Evolutionary conservation across 441 rosid species (phyloP), one percentile per base, ranked within the genome.

Genomic region (Viola pubescens): DNA sequence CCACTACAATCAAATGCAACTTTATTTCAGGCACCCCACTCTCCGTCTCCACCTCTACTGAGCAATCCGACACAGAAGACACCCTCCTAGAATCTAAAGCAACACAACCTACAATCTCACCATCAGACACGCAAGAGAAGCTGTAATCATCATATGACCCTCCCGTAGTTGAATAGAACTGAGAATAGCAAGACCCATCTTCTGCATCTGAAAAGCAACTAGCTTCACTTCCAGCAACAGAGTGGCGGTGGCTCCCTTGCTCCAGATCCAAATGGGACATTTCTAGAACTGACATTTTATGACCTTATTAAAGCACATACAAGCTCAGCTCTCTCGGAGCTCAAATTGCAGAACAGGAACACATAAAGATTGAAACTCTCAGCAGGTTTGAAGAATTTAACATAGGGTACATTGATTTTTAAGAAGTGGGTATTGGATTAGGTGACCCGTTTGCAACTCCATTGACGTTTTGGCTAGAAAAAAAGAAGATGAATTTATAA

Each of bases 121-220:
- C 49, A 70, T 77, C 76, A 52, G 73, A 75, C 40, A 67, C 79
- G 69, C 86, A 61, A 65, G 73, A 68, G 67, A 82, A 73, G 50
- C 75, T 70, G 73, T 61, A 61, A 50, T 82, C 85, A 63, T 83
- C 94, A 48, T 84, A 79, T n/a, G 94, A 78, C 55, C 94, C 94
- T 49, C 83, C 90, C 0, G 79, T 70, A 7, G 89, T 88, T 6
- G 96, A 90, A 52, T 85, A 86, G 70, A 88, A 94, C 72, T 83
- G 94, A 4, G 99, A 88, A 75, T 80, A 78, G 48, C 91, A 80
- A 13, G 96, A 86, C 60, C 76, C 84, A 9, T 86, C 96, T 8
- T 94, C 99, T 10, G 80, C 87, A 73, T 94, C 97, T 16, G 99
- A 86, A 75, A 88, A 90, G 66, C 76, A 86, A 0, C 80, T 71